A percentile compares a stretch with the other conserved stretches of the same genome.
Evolutionary conservation across 805 yeast genomes (phyloP).

Genomic region (Sugiyamaella valdiviana): DNA sequence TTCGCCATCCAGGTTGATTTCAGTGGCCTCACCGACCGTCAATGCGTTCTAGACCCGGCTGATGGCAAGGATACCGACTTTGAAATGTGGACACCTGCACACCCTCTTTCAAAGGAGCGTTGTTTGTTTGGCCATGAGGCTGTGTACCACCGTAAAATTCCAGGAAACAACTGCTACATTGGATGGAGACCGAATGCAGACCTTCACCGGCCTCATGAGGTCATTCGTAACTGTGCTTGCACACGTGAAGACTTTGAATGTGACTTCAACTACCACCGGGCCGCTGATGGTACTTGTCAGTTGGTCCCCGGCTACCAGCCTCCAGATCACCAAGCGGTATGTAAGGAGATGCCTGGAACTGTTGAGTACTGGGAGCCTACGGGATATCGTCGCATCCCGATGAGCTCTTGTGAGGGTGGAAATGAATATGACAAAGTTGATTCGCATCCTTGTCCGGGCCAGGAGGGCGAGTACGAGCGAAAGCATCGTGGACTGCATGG

Average conservation of each 20-base stretch:
- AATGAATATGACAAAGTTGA: slow-evolving; percentile 57
- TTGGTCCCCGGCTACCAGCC: slow-evolving; percentile 70
- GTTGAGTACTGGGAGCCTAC: slow-evolving; percentile 81
- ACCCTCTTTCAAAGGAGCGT: slow-evolving; percentile 37
- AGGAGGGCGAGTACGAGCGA: slow-evolving; percentile 52
- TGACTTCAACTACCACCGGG: slow-evolving; percentile 74
- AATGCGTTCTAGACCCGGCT: slow-evolving; percentile 47
- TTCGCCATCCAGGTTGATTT: slow-evolving; percentile 54
- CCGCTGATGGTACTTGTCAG: slow-evolving; percentile 76
- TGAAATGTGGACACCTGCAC: slow-evolving; percentile 56
- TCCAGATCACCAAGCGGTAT: slow-evolving; percentile 54
- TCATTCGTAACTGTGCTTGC: slow-evolving; percentile 69
- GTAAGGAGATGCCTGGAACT: slow-evolving; percentile 46
- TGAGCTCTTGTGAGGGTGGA: slow-evolving; percentile 84
- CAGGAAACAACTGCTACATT: slow-evolving; percentile 58
- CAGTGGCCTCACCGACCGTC: slow-evolving; percentile 42
- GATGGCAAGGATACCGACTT: slow-evolving; percentile 49
- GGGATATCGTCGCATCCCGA: slow-evolving; percentile 82
- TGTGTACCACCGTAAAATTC: slow-evolving; percentile 50
- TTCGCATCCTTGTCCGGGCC: slow-evolving; percentile 83
- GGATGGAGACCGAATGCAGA: slow-evolving; percentile 31
- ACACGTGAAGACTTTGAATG: slow-evolving; percentile 87
- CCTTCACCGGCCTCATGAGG: slow-evolving; percentile 52
- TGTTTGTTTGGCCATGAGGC: slow-evolving; percentile 72
- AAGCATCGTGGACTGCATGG: slow-evolving; percentile 51